Base-by-base conservation (phyloP, 2,329 filamentous ascomycete genomes). In the Blastomyces gilchristii region DNA sequence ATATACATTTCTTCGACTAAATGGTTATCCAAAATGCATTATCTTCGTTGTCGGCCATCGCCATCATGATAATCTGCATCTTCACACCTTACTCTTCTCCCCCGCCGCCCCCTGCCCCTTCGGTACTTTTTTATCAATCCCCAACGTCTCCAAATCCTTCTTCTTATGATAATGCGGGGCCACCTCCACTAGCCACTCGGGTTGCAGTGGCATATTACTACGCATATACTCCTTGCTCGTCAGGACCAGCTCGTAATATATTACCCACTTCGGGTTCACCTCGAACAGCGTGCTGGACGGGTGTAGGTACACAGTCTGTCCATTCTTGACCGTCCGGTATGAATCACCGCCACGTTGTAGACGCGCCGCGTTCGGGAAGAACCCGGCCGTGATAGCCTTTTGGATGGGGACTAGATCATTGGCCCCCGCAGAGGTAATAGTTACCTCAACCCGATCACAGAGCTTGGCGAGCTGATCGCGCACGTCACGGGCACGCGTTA, bases 141-240 rank as follows among this genome's bases (percentile, higher is more conserved):
- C 90, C 69, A 96, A 72, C 22, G 82, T 86, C 71, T 97, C 93
- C 50, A 97, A 75, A 72, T 97, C 91, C 77, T 91, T 88, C 78
- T 89, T 88, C 78, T 96, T 97, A 74, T 97, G 90, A 72, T 91
- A 96, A 78, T 97, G 94, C 66, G 93, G 93, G 65, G 94, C 94
- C 65, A 94, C 85, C 76, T 97, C 93, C 7, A 86, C 84, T 69
- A 99, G 74, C 92, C 92, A 97, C 72, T 86, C 85, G 0, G 89
- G 81, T 71, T 95, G 87, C 61, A 97, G 84, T 0, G 91, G 91
- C 81, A 96, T 87, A 64, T 89, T 89, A 70, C 85, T 90, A 31
- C 93, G 82, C 87, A 96, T 95, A 74, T 93, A 99, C 79, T 97
- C 93, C 79, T 95, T 95, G 31, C 89, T 95, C 31, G 94, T 99